These are phyloP conservation scores for Tillandsia leiboldiana DNA, from an alignment of 176 grass and related monocot species.

Conservation along the genomic window DNA sequence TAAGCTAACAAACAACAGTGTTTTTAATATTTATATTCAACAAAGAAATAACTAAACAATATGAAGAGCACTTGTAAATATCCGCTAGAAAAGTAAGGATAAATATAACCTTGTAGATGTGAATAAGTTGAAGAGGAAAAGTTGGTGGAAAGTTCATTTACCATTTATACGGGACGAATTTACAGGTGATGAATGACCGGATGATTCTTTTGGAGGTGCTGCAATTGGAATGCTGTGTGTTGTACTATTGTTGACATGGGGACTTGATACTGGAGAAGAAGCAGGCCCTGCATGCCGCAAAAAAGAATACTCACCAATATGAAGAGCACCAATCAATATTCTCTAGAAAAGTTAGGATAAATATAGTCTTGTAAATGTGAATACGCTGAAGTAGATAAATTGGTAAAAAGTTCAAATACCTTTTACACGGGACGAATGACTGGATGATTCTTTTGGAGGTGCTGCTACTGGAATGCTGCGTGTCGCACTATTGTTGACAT, in stretches of 20 bases:
- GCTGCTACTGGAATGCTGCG: conserved; percentile 31
- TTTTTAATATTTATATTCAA: too few relatives aligned
- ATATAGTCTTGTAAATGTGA: background rate
- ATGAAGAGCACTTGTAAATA: too few relatives aligned
- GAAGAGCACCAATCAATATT: too few relatives aligned
- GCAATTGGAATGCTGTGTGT: conserved; percentile 27
- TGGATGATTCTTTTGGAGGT: conserved; percentile 32
- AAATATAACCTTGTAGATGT: too few relatives aligned
- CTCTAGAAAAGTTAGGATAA: too few relatives aligned
- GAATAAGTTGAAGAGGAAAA: too few relatives aligned
- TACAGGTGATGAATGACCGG: conserved; percentile 30
- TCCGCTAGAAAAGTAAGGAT: too few relatives aligned
- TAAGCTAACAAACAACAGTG: too few relatives aligned
- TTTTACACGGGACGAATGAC: conserved; percentile 7
- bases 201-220: conserved; percentile 37
- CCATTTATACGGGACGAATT: background rate
- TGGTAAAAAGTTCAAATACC: background rate
- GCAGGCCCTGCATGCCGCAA: conserved; percentile 30
- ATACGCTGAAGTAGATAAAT: too few relatives aligned
- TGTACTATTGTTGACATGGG: conserved; percentile 12
- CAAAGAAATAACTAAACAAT: too few relatives aligned
- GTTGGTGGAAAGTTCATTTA: too few relatives aligned
- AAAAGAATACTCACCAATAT: too few relatives aligned
- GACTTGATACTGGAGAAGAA: conserved; percentile 29
- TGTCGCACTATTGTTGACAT: conserved; percentile 24